Conservation (phyloP, 2,329 filamentous ascomycete genomes). For the Didymella pomorum region DNA sequence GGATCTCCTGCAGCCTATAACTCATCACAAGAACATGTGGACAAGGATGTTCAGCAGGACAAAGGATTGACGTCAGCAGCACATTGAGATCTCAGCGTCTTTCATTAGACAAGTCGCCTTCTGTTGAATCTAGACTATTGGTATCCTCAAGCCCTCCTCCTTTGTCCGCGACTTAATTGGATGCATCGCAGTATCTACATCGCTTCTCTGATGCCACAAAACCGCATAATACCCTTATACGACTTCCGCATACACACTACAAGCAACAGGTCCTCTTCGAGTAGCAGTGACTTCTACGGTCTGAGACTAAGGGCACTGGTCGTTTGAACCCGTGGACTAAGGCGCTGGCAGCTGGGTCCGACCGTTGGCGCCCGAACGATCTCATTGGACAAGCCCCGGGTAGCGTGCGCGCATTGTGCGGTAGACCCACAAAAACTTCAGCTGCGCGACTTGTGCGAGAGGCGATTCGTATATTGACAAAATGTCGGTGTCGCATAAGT, state of each 20-base stretch:
- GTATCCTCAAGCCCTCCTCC: not conserved
- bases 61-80: not conserved
- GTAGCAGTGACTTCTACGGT: not conserved
- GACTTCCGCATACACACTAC: not conserved
- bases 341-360: not conserved
- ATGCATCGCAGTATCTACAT: not conserved
- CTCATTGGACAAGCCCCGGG: not conserved
- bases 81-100: not conserved
- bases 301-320: not conserved
- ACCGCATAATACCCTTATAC: not conserved
- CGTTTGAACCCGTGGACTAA: not conserved
- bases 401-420: constrained; percentile 8
- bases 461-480: not conserved
- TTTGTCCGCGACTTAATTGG: not conserved
- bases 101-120: not conserved
- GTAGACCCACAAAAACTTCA: constrained; percentile 1
- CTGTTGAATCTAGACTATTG: not conserved
- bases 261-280: not conserved
- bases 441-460: constrained; percentile 17
- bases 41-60: constrained; percentile 9
- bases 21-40: constrained; percentile 14
- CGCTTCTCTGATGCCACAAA: not conserved
- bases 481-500: not conserved
- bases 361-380: not conserved
- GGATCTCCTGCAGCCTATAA: constrained; percentile 6